Evolutionary conservation across 1,284 basidiomycete species (phyloP).

Genomic region (Rugosomyces carneus): DNA sequence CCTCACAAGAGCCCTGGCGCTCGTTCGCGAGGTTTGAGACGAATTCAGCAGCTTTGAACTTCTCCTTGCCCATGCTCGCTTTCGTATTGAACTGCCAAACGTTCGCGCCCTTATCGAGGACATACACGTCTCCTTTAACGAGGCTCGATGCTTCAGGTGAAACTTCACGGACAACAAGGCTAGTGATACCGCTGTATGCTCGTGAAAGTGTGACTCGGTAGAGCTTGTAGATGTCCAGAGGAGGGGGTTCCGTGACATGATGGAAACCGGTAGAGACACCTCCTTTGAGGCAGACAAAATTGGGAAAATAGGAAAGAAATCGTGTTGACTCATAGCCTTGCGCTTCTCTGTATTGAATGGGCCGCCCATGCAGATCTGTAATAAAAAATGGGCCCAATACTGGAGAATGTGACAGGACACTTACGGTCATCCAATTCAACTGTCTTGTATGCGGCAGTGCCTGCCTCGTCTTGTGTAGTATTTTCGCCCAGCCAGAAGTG

Average conservation of each 20-base stretch:
- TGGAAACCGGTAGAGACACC: constrained; percentile 57
- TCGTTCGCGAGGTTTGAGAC: constrained; percentile 40
- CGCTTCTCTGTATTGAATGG: constrained; percentile 58
- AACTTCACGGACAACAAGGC: constrained; percentile 37
- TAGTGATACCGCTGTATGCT: constrained; percentile 24
- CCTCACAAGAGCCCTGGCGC: constrained; percentile 35
- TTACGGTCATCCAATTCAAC: constrained; percentile 62
- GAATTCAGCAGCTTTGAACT: constrained; percentile 56
- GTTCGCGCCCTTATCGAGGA: constrained; percentile 48
- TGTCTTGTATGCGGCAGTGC: constrained; percentile 62
- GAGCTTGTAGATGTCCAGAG: constrained; percentile 25
- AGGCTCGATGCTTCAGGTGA: constrained; percentile 38
- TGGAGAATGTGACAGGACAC: constrained; percentile 19
- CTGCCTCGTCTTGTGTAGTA: constrained; percentile 59
- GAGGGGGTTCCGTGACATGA: constrained; percentile 44
- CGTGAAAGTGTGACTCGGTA: constrained; percentile 38
- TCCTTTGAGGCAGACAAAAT: constrained; percentile 47
- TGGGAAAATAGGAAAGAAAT: constrained; percentile 56
- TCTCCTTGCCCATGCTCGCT: constrained; percentile 45
- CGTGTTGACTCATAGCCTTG: constrained; percentile 48
- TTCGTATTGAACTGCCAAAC: constrained; percentile 53
- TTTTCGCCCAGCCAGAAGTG: constrained; percentile 63
- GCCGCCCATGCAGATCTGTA: constrained; percentile 43
- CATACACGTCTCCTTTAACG: constrained; percentile 48
- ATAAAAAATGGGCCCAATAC: background rate